Evolutionary conservation across 306 rosid genomes (phyloP), one percentile per base, ranked within the genome.

Genomic region (Crataegus laevigata): DNA sequence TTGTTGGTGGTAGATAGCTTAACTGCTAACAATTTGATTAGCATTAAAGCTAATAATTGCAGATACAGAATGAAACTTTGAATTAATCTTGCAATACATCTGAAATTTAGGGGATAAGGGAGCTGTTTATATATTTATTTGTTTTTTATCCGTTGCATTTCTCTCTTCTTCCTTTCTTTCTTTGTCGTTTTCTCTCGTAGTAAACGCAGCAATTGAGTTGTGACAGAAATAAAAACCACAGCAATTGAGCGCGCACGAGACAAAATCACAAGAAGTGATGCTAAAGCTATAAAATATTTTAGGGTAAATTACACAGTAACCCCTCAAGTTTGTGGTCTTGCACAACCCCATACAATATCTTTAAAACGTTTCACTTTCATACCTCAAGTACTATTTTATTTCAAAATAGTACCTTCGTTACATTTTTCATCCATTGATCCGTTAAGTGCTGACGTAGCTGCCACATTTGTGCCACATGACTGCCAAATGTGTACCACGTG

Each of bases 1-100:
- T 62, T 78, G 77, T 75, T 94, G 90, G 89, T 84, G 68, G 98
- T 87, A 55, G 98, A 90, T 85, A 91, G 93, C 69, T 80, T 91
- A 22, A 81, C 85, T 12, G 76, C 98, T 63, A 91, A 91, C 80
- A 89, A 87, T 81, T 77, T 81, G 50, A 69, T 89, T 72, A 91
- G 86, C 82, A 91, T 91, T 73, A 94, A 90, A 84, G 97, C 97
- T 73, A 89, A 93, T 58, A 82, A 87, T 77, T 91, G 98, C 68
- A 85, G 77, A 66, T 88, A 85, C 77, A 77, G 81, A 69, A 28
- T 91, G 84, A 91, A 90, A 78, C 85, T 84, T 55, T 91, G 79
- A 74, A 45, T 64, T 72, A 13, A 71, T 57, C 24, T 30, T 17
- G 50, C 64, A 52, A 12, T 19, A 52, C 3, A 52, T 54, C 55